Evolutionary conservation across 2,329 filamentous ascomycete genomes (phyloP), one percentile per base, ranked within the genome.

Genomic region (Hypoxylon sp.): DNA sequence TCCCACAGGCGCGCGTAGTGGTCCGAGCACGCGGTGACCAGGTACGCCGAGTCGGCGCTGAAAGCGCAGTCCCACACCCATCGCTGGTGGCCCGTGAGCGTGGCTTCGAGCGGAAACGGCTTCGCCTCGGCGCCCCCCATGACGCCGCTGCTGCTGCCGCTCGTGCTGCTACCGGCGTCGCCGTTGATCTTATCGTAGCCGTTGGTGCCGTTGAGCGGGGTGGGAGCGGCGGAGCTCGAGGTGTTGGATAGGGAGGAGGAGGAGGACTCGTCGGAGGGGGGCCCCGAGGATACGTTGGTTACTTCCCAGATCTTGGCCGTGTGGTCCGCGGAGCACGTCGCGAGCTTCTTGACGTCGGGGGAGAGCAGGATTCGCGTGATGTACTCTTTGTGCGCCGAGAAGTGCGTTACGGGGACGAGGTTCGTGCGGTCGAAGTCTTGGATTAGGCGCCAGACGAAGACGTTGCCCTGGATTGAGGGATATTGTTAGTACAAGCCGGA

Each of bases 11-110:
- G 87, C 1, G 95, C 95, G 78, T 97, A 98, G 79, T 98, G 95
- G 78, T 98, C 95, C 46, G 92, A 95, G 79, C 94, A 97, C 4
- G 95, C 94, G 0, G 95, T 98, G 11, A 98, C 95, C 6, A 98
- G 85, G 77, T 98, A 98, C 0, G 95, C 95, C 35, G 91, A 95
- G 79, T 98, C 95, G 27, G 95, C 95, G 69, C 92, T 95, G 81
- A 98, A 98, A 0, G 95, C 95, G 77, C 95, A 98, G 80, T 98
- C 95, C 95, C 95, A 98, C 0, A 98, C 95, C 95, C 95, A 98
- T 60, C 95, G 90, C 82, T 98, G 95, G 81, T 98, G 95, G 61
- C 92, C 93, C 22, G 92, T 92, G 1, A 98, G 88, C 1, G 94
- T 97, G 2, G 94, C 94, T 81, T 97, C 93, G 20, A 97, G 88